Conservation (phyloP, 768 basidiomycete genomes). For the Suillus spraguei region DNA sequence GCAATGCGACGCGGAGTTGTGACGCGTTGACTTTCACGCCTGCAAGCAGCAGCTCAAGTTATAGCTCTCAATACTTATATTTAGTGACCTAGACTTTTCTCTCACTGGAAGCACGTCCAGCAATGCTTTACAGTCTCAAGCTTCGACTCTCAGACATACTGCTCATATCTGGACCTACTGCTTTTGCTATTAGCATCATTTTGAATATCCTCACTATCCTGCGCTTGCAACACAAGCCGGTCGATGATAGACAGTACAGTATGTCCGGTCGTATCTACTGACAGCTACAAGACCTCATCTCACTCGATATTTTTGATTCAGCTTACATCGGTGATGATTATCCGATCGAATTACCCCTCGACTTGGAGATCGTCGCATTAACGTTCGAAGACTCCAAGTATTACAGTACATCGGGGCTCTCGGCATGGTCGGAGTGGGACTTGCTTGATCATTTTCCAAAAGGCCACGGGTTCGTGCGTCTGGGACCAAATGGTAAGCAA, state of each 20-base stretch:
- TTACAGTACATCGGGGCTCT: slow-evolving; percentile 22
- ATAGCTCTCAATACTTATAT: background rate
- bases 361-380: slow-evolving; percentile 15
- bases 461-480: slow-evolving; percentile 29
- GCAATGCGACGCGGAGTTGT: background rate
- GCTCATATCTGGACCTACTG: background rate
- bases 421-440: slow-evolving; percentile 26
- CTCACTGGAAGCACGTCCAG: background rate
- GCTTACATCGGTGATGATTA: slow-evolving; percentile 30
- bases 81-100: background rate
- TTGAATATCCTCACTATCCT: background rate
- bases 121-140: background rate
- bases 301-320: slow-evolving; percentile 12
- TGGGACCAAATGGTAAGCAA: slow-evolving; percentile 22
- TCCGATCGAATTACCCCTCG: slow-evolving; percentile 24
- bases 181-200: background rate
- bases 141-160: background rate
- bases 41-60: background rate
- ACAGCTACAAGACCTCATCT: background rate
- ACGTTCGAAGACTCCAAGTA: slow-evolving; percentile 31
- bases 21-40: background rate
- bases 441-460: slow-evolving; percentile 18
- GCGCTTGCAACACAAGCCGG: background rate
- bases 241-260: slow-evolving; percentile 11
- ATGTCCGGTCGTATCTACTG: background rate